Percentiles rank a stretch among this genome's conserved stretches.
These are phyloP conservation scores for Venturia oleaginea DNA, from an alignment of 2,329 filamentous ascomycete genomes.

Conservation along the genomic window DNA sequence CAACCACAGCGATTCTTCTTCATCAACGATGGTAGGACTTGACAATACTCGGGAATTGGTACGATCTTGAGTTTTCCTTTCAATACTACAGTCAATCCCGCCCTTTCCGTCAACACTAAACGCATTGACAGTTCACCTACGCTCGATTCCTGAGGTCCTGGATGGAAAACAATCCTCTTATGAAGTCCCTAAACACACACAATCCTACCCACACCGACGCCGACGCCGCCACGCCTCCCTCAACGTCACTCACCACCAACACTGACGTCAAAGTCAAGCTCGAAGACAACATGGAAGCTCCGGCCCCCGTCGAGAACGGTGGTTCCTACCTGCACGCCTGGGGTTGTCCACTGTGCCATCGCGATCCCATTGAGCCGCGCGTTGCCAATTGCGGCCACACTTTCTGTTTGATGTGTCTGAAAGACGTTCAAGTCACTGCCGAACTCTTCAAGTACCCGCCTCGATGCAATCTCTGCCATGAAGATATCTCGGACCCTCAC, in stretches of 20 bases:
- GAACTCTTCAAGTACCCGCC: slow-evolving; percentile 5
- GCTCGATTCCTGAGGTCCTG: not conserved
- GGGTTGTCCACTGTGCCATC: slow-evolving; percentile 4
- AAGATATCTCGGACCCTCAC: not conserved
- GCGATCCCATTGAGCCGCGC: not conserved
- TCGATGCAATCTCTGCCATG: not conserved
- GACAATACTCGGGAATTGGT: not conserved
- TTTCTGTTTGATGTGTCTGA: not conserved
- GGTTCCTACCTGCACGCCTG: not conserved
- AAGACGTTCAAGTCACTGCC: not conserved
- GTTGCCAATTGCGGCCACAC: slow-evolving; percentile 1
- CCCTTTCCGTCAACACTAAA: not conserved
- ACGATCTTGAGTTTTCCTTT: not conserved
- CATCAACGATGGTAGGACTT: not conserved
- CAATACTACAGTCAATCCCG: not conserved
- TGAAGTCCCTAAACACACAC: not conserved
- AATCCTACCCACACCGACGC: not conserved
- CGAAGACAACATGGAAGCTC: not conserved
- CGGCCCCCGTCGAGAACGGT: not conserved
- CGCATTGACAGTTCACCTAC: not conserved
- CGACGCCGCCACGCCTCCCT: not conserved
- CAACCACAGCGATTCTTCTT: not conserved
- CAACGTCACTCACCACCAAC: not conserved
- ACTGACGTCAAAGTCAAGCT: not conserved
- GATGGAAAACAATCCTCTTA: not conserved